phyloP scores from a whole-genome alignment of 768 basidiomycete genomes.

The Lactarius sp. region DNA sequence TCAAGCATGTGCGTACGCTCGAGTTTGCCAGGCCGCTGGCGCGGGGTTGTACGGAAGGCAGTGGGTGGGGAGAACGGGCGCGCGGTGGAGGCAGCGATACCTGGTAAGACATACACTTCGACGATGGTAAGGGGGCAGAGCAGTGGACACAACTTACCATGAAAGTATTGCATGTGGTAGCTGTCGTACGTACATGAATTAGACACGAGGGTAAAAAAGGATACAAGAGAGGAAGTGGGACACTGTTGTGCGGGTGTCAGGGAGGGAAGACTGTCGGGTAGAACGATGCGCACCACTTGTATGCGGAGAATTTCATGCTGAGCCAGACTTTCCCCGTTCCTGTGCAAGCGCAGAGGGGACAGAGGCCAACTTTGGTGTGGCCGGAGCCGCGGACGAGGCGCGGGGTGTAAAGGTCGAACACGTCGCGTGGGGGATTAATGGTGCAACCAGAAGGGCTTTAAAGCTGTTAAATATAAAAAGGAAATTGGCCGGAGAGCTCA shows the following conservation, averaged over 20 bases:
- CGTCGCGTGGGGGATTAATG: constrained; percentile 55
- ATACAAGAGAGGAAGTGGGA: neutral
- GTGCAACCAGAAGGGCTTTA: constrained; percentile 36
- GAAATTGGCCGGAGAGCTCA: neutral
- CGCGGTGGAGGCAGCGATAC: constrained; percentile 63
- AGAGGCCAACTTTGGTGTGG: constrained; percentile 63
- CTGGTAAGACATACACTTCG: constrained; percentile 34
- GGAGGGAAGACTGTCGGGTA: neutral
- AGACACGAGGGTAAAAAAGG: neutral
- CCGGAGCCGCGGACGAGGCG: constrained; percentile 71
- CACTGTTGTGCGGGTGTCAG: constrained; percentile 12
- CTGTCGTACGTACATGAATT: constrained; percentile 33
- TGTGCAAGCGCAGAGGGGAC: constrained; percentile 72
- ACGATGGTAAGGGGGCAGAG: neutral
- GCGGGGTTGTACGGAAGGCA: constrained; percentile 47
- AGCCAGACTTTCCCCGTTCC: constrained; percentile 68
- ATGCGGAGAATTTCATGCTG: constrained; percentile 75
- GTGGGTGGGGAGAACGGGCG: constrained; percentile 75
- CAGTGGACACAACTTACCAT: constrained; percentile 44
- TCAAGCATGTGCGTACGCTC: constrained; percentile 58
- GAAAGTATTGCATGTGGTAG: constrained; percentile 79
- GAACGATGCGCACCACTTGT: constrained; percentile 57
- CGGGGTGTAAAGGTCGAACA: constrained; percentile 72
- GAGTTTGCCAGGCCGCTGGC: constrained; percentile 48
- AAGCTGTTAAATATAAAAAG: neutral